A percentile compares a stretch with the other conserved stretches of the same genome.
These are phyloP conservation scores for Telfairia occidentalis DNA, from an alignment of 331 rosid genomes.

Conservation along the genomic window DNA sequence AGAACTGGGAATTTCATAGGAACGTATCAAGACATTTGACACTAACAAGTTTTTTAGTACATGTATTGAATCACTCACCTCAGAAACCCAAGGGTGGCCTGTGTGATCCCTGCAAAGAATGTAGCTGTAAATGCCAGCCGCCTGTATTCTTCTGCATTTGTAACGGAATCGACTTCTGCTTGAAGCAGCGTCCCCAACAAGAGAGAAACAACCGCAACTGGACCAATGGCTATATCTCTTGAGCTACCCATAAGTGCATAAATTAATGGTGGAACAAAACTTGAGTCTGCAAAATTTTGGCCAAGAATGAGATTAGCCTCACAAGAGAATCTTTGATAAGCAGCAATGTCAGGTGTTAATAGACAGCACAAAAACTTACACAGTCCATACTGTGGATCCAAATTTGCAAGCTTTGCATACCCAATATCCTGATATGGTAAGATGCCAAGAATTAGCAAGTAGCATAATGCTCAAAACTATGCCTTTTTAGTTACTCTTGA, in stretches of 20 bases:
- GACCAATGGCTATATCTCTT: slow-evolving; percentile 94
- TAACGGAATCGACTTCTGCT: slow-evolving; percentile 38
- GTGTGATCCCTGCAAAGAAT: slow-evolving; percentile 85
- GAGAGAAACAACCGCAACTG: slow-evolving; percentile 91
- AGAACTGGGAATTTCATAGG: neutral
- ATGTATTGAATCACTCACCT: slow-evolving; percentile 47
- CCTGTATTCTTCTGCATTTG: slow-evolving; percentile 39
- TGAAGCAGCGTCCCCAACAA: slow-evolving; percentile 69
- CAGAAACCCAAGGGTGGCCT: slow-evolving; percentile 74
- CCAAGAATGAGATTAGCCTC: slow-evolving; percentile 15
- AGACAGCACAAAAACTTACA: slow-evolving; percentile 40
- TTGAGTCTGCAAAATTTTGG: slow-evolving; percentile 47
- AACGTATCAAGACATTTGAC: neutral
- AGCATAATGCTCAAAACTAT: neutral
- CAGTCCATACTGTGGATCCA: slow-evolving; percentile 73
- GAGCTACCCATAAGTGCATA: slow-evolving; percentile 95
- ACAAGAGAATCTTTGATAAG: neutral
- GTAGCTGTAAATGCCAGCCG: slow-evolving; percentile 91
- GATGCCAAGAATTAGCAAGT: slow-evolving; percentile 10
- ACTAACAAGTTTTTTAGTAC: neutral
- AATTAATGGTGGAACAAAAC: slow-evolving; percentile 90
- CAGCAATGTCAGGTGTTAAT: neutral
- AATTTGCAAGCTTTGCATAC: slow-evolving; percentile 81
- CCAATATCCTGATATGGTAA: slow-evolving; percentile 63
- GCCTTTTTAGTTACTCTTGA: neutral